Percentiles rank a stretch among this genome's conserved stretches.
These are phyloP conservation scores for Aspergillus saccharolyticus DNA, from an alignment of 495 filamentous ascomycete species.

Conservation along the genomic window DNA sequence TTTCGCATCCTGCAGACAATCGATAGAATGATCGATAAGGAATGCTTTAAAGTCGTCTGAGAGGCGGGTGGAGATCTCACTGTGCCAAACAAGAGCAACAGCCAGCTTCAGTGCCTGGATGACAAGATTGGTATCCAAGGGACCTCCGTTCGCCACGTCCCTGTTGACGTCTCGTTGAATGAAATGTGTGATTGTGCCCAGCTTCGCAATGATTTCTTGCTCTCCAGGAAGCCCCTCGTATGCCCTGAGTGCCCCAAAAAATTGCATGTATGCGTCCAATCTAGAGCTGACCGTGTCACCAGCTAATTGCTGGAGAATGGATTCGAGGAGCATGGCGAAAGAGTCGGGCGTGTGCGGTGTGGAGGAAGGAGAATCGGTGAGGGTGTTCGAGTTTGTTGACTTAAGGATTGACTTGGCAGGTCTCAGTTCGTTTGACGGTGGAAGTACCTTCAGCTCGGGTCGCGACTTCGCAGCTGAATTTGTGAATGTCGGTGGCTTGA, in stretches of 20 bases:
- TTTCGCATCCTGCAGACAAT: constrained; percentile 55
- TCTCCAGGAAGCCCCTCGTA: constrained; percentile 72
- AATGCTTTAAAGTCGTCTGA: constrained; percentile 73
- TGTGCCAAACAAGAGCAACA: constrained; percentile 63
- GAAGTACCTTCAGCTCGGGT: constrained; percentile 43
- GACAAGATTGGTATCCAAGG: constrained; percentile 57
- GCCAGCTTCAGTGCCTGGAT: constrained; percentile 73
- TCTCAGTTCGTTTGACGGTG: constrained; percentile 59
- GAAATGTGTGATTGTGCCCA: constrained; percentile 67
- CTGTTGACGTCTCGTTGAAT: constrained; percentile 69
- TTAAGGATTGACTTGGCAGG: constrained; percentile 87
- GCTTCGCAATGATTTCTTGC: constrained; percentile 66
- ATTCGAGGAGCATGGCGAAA: constrained; percentile 73
- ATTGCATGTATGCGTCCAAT: constrained; percentile 79
- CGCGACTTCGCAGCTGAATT: constrained; percentile 41
- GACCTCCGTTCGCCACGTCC: constrained; percentile 26
- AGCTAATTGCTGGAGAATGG: constrained; percentile 71
- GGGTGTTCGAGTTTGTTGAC: constrained; percentile 42
- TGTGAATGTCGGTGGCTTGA: constrained; percentile 50
- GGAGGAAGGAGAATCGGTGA: constrained; percentile 31
- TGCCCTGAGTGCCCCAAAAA: constrained; percentile 68
- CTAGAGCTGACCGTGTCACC: constrained; percentile 60
- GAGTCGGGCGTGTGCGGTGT: constrained; percentile 37
- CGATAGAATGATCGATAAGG: constrained; percentile 72
- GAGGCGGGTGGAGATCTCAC: constrained; percentile 56